Evolutionary conservation across 768 basidiomycete genomes (phyloP).

Genomic region (Tricholoma matsutake): DNA sequence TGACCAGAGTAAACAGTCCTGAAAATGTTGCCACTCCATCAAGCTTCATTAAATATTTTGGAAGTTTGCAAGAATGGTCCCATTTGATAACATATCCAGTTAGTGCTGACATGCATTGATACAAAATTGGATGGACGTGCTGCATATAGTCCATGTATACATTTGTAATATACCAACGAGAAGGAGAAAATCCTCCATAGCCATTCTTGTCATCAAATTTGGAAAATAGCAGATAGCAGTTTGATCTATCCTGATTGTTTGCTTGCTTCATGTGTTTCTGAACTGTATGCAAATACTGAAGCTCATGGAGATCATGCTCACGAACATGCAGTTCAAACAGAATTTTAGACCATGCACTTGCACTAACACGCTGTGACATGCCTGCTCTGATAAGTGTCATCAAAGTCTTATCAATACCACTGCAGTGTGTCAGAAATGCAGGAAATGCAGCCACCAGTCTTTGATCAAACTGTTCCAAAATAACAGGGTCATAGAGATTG

Average conservation of each 20-base stretch:
- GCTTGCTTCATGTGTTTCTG: not conserved
- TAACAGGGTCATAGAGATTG: not conserved
- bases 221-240: conserved; percentile 10
- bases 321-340: conserved; percentile 13
- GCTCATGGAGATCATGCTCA: conserved; percentile 12
- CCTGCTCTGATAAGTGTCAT: not conserved
- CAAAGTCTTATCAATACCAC: not conserved
- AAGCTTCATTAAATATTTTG: conserved; percentile 13
- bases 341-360: conserved; percentile 1
- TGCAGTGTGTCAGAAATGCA: not conserved
- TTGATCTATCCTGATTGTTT: conserved; percentile 7
- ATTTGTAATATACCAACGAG: conserved; percentile 10
- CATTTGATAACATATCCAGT: conserved; percentile 12
- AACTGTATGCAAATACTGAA: not conserved
- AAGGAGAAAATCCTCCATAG: conserved; percentile 14
- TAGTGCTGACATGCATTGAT: conserved; percentile 12
- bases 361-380: not conserved
- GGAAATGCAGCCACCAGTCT: not conserved
- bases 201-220: conserved; percentile 6
- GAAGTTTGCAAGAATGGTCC: conserved; percentile 15
- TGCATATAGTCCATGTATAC: conserved; percentile 17
- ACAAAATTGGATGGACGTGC: conserved; percentile 9
- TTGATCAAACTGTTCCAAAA: not conserved
- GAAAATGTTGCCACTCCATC: conserved; percentile 9
- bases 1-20: conserved; percentile 14